Evolutionary conservation across 768 basidiomycete genomes (phyloP).

Genomic region (Amanita subjunquillea): DNA sequence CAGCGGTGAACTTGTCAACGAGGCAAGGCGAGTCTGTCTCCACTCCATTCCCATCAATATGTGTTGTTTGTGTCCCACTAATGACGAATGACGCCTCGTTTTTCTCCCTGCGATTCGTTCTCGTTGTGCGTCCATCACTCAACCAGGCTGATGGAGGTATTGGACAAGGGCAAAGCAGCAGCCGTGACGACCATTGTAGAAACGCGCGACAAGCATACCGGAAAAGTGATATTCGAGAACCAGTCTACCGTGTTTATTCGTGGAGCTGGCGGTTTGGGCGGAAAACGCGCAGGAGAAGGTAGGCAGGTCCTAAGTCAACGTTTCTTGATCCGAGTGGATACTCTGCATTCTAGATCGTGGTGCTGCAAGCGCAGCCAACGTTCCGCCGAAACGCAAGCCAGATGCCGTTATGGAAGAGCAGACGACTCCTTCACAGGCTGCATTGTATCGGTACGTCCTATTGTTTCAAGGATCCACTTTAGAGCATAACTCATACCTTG

Average conservation of each 20-base stretch:
- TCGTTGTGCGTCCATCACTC: neutral
- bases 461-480: neutral
- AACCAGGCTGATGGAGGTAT: slow-evolving; percentile 60
- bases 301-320: neutral
- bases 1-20: slow-evolving; percentile 65
- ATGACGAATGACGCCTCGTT: neutral
- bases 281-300: slow-evolving; percentile 79
- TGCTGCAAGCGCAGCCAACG: slow-evolving; percentile 73
- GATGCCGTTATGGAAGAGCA: slow-evolving; percentile 86
- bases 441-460: slow-evolving; percentile 68
- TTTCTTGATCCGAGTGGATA: neutral
- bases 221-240: slow-evolving; percentile 82
- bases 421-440: slow-evolving; percentile 75
- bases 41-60: neutral
- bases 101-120: neutral
- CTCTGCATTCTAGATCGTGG: slow-evolving; percentile 64
- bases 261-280: slow-evolving; percentile 93
- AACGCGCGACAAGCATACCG: slow-evolving; percentile 72
- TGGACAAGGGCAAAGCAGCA: slow-evolving; percentile 91
- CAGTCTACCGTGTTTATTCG: slow-evolving; percentile 88
- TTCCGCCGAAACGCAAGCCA: slow-evolving; percentile 71
- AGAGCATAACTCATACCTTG: neutral
- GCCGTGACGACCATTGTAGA: slow-evolving; percentile 72
- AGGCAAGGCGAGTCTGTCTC: slow-evolving; percentile 42
- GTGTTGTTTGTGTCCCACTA: neutral